Base-by-base conservation (phyloP, 2,329 filamentous ascomycete species). In the Dichotomopilus funicola region DNA sequence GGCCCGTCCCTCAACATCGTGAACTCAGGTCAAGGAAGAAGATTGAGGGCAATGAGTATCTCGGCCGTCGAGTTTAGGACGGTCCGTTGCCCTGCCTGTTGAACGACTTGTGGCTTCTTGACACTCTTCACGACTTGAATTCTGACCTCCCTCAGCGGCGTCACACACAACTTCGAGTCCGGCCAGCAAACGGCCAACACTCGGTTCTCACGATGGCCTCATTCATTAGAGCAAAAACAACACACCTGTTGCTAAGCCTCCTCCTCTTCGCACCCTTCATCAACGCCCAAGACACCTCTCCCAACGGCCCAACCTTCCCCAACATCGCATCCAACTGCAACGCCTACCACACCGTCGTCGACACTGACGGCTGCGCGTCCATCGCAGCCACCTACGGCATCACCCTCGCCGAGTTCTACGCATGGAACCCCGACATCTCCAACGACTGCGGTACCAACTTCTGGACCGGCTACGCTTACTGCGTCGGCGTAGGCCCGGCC, bases 301-400 rank as follows among this genome's bases (percentile, higher is more conserved):
- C 47, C 12, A 37, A 37, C 19, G 47, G 34, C 8, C 47, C 47
- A 11, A 49, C 36, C 4, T 49, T 49, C 19, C 13, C 36, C 8
- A 49, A 49, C 36, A 49, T 37, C 6, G 47, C 35, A 7, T 12
- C 47, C 6, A 66, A 71, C 37, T 40, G 37, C 37, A 40, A 40
- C 9, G 12, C 37, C 37, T 40, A 9, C 37, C 37, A 40, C 37
- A 40, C 8, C 9, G 37, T 40, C 8, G 37, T 12, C 37, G 37
- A 9, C 9, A 9, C 37, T 2, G 37, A 40, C 12, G 12, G 9
- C 37, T 40, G 37, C 37, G 37, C 37, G 37, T 9, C 9, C 12
- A 40, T 40, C 12, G 37, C 37, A 2, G 12, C 9, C 37, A 40
- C 8, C 9, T 40, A 40, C 37, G 12, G 12, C 9, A 40, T 40